phyloP scores from a whole-genome alignment of 345 rosid species.

The Salix udensis region DNA sequence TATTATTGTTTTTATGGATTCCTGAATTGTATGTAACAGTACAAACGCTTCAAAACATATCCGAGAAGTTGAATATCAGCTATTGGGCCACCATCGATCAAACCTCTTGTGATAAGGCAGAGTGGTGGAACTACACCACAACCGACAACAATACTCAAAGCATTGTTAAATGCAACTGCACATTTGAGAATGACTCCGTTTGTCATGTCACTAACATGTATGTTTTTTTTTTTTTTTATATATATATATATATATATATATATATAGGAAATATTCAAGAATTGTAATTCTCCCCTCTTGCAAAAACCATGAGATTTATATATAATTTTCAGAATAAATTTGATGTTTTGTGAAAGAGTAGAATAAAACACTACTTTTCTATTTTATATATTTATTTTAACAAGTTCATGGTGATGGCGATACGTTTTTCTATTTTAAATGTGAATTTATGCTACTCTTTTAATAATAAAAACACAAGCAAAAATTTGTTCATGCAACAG shows the following conservation, averaged over 20 bases:
- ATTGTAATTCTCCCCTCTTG: too few species aligned
- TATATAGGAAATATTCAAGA: not conserved
- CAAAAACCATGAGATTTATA: not conserved
- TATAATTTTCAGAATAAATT: too few species aligned
- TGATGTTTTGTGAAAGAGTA: too few species aligned
- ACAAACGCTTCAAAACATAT: slow-evolving; percentile 40
- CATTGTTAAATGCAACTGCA: slow-evolving; percentile 53
- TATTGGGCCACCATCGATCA: slow-evolving; percentile 18
- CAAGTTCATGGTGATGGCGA: too few species aligned
- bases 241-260: not conserved
- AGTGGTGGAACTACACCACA: slow-evolving; percentile 37
- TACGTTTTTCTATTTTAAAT: too few species aligned
- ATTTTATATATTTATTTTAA: too few species aligned
- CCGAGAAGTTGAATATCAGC: slow-evolving; percentile 35
- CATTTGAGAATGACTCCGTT: slow-evolving; percentile 18
- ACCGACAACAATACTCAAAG: not conserved
- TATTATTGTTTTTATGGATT: too few species aligned
- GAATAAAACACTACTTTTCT: too few species aligned
- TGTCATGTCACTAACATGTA: slow-evolving; percentile 74
- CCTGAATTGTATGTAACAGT: slow-evolving; percentile 31
- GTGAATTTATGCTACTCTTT: too few species aligned
- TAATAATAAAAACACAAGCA: too few species aligned
- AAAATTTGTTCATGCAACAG: too few species aligned
- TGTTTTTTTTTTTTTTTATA: slow-evolving; percentile 5
- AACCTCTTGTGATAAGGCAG: slow-evolving; percentile 41